phyloP scores from a whole-genome alignment of 2,329 filamentous ascomycete species.

The Cucurbitaria berberidis region DNA sequence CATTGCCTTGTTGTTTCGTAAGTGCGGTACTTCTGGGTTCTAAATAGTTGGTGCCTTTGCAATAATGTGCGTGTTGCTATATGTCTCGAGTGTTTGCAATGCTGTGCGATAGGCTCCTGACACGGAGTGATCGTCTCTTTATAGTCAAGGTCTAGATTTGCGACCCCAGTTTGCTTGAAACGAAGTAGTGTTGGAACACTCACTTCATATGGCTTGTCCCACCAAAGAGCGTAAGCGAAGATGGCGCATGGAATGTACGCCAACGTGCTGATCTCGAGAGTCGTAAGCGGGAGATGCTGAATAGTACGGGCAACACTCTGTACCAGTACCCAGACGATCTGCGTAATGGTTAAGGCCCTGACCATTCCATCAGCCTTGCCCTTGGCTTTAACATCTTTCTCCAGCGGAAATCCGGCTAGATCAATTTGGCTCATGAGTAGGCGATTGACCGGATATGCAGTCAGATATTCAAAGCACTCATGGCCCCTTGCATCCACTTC shows the following conservation, averaged over 20 bases:
- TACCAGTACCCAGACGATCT: conserved; percentile 14
- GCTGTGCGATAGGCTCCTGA: neutral
- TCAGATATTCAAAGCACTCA: neutral
- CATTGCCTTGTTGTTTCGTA: neutral
- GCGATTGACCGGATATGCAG: neutral
- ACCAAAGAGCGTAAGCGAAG: conserved; percentile 11
- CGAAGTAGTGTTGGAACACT: neutral
- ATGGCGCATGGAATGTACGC: conserved; percentile 15
- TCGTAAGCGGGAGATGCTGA: conserved; percentile 8
- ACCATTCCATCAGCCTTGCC: conserved; percentile 14
- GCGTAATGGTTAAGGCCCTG: conserved; percentile 11
- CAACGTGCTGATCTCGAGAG: conserved; percentile 17
- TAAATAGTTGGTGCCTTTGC: no score
- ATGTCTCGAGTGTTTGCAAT: no score
- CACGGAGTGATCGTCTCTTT: neutral
- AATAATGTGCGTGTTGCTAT: no score
- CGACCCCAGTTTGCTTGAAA: neutral
- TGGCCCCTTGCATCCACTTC: neutral
- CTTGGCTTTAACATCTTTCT: conserved; percentile 12
- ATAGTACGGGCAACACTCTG: conserved; percentile 11
- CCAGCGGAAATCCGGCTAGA: neutral
- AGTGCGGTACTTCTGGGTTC: neutral
- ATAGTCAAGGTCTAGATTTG: no score
- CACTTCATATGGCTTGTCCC: conserved; percentile 17
- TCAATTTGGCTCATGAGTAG: neutral